These are phyloP conservation scores for Murraya koenigii DNA, from an alignment of 345 rosid species.

Conservation along the genomic window DNA sequence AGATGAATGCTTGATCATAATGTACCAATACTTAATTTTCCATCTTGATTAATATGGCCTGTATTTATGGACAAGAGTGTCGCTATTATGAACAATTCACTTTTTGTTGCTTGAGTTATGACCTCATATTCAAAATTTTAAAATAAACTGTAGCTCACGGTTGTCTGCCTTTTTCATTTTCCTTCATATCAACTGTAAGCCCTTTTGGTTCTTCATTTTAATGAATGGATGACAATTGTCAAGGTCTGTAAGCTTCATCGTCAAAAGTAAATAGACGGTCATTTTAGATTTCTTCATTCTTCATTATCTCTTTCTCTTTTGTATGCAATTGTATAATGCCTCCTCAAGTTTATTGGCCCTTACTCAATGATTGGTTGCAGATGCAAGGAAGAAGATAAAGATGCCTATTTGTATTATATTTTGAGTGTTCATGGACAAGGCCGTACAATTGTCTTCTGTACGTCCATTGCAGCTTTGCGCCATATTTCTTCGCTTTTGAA, in stretches of 20 bases:
- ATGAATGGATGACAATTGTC: neutral
- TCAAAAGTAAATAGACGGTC: neutral
- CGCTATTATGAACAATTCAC: neutral
- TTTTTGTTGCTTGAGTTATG: neutral
- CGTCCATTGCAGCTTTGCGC: slow-evolving; percentile 93
- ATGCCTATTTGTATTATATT: slow-evolving; percentile 78
- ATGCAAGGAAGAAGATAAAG: slow-evolving; percentile 90
- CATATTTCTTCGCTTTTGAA: slow-evolving; percentile 72
- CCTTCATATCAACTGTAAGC: neutral
- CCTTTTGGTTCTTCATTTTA: neutral
- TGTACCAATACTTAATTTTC: neutral
- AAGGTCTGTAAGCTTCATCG: neutral
- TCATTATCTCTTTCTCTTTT: neutral
- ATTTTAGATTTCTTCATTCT: neutral
- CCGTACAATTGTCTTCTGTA: slow-evolving; percentile 89
- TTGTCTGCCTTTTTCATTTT: neutral
- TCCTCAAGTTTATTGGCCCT: slow-evolving; percentile 5
- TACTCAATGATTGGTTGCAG: slow-evolving; percentile 38
- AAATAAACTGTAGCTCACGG: neutral
- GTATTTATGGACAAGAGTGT: neutral
- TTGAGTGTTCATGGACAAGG: slow-evolving; percentile 93
- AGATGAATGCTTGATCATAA: neutral
- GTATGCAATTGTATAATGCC: neutral
- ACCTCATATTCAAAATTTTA: neutral
- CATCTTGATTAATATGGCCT: neutral